Conservation (phyloP, 2,329 filamentous ascomycete genomes). For the Trichoderma simmonsii region DNA sequence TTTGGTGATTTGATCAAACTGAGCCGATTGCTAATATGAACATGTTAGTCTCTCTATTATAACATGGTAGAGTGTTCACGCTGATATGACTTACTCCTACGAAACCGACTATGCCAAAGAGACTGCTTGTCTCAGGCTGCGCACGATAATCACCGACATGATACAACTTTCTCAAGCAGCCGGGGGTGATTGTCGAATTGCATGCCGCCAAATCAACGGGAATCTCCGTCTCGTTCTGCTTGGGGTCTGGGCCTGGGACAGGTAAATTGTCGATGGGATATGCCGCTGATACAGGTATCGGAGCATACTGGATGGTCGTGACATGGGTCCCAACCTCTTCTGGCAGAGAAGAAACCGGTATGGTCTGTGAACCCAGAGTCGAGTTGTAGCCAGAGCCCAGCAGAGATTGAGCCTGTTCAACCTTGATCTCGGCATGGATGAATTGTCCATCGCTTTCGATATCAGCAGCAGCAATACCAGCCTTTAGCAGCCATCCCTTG, state of each 20-base stretch:
- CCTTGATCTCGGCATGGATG: slow-evolving; percentile 42
- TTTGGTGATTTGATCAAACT: slow-evolving; percentile 50
- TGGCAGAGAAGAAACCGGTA: neutral
- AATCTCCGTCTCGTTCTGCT: neutral
- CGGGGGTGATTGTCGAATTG: slow-evolving; percentile 40
- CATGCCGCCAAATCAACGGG: slow-evolving; percentile 29
- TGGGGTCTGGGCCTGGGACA: neutral
- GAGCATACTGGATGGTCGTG: slow-evolving; percentile 1
- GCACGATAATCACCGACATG: slow-evolving; percentile 46
- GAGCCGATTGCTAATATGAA: slow-evolving; percentile 44
- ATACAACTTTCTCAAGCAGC: slow-evolving; percentile 45
- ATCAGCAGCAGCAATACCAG: slow-evolving; percentile 36
- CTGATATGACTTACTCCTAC: slow-evolving; percentile 31
- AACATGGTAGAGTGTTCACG: neutral
- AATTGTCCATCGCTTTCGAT: slow-evolving; percentile 37
- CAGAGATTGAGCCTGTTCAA: slow-evolving; percentile 42
- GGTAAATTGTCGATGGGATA: neutral
- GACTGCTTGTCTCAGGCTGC: slow-evolving; percentile 57
- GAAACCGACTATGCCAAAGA: slow-evolving; percentile 58
- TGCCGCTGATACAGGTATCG: neutral
- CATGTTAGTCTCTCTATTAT: neutral
- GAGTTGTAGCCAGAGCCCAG: slow-evolving; percentile 29
- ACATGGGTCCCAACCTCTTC: neutral
- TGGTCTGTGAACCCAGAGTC: neutral
- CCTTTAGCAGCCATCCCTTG: slow-evolving; percentile 43